Conservation (phyloP, 441 rosid genomes). For the Mallotus repandus region DNA sequence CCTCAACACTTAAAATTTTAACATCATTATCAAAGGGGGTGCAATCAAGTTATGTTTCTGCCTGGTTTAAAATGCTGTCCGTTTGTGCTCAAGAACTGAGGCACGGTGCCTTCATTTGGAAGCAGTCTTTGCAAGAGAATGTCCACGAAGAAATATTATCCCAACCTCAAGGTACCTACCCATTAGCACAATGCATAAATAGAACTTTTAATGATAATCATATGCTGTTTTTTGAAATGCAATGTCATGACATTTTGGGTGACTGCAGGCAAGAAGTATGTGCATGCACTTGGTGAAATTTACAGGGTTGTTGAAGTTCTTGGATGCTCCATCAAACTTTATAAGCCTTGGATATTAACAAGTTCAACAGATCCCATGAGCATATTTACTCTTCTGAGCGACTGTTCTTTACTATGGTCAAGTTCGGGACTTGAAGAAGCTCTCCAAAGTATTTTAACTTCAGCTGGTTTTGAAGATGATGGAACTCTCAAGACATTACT, state of each 20-base stretch:
- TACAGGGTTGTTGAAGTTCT: constrained; percentile 61
- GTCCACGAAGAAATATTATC: constrained; percentile 40
- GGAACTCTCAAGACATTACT: constrained; percentile 32
- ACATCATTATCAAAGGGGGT: constrained; percentile 44
- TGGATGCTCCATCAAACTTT: constrained; percentile 48
- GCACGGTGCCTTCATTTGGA: constrained; percentile 69
- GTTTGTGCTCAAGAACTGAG: constrained; percentile 61
- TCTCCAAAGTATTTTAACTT: constrained; percentile 41
- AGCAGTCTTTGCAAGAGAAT: constrained; percentile 41
- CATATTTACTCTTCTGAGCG: constrained; percentile 38
- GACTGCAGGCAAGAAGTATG: constrained; percentile 49
- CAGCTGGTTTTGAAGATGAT: constrained; percentile 29
- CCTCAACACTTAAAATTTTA: constrained; percentile 42
- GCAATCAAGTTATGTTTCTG: constrained; percentile 48
- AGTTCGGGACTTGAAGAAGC: constrained; percentile 71
- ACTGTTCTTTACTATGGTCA: constrained; percentile 58
- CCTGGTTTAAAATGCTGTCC: constrained; percentile 53
- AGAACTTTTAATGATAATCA: neutral
- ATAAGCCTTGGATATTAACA: constrained; percentile 62
- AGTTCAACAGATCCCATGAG: constrained; percentile 32
- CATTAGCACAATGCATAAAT: constrained; percentile 10
- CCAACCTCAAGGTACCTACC: constrained; percentile 50
- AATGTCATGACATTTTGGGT: constrained; percentile 1
- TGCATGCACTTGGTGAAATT: constrained; percentile 70
- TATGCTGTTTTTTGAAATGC: neutral